Evolutionary conservation across 2,329 filamentous ascomycete species (phyloP).

Genomic region (Magnaporthiopsis incrustans): DNA sequence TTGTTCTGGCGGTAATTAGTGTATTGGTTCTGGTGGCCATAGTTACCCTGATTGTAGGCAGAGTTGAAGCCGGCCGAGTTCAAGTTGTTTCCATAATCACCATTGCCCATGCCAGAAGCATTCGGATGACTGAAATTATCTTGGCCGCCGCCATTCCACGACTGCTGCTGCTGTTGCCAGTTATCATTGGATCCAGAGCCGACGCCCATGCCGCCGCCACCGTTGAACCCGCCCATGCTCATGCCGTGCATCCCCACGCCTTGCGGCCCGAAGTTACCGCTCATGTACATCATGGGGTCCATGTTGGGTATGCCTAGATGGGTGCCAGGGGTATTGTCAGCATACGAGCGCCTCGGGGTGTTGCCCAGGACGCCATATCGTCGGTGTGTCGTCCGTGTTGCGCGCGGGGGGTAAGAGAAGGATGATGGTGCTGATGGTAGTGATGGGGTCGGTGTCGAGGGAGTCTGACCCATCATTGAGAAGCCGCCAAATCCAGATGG

Average conservation of each 20-base stretch:
- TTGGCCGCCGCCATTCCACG: slow-evolving; percentile 70
- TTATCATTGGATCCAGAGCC: slow-evolving; percentile 56
- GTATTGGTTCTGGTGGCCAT: slow-evolving; percentile 66
- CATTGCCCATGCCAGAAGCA: slow-evolving; percentile 71
- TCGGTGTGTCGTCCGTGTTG: background rate
- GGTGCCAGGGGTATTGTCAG: background rate
- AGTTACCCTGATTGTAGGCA: slow-evolving; percentile 79
- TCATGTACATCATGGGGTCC: slow-evolving; percentile 79
- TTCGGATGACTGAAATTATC: slow-evolving; percentile 85
- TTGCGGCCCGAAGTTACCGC: slow-evolving; percentile 63
- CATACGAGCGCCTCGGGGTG: background rate
- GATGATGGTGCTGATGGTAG: background rate
- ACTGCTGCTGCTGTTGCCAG: slow-evolving; percentile 66
- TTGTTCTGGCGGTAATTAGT: slow-evolving; percentile 62
- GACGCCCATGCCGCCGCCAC: slow-evolving; percentile 34
- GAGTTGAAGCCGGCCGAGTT: slow-evolving; percentile 64
- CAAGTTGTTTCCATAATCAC: slow-evolving; percentile 68
- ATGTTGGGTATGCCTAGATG: slow-evolving; percentile 67
- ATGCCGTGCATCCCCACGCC: slow-evolving; percentile 64
- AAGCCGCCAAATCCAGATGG: slow-evolving; percentile 45
- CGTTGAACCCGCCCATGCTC: slow-evolving; percentile 69
- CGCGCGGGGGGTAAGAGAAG: background rate
- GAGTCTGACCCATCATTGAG: slow-evolving; percentile 77
- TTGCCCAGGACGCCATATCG: background rate
- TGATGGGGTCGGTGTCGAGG: slow-evolving; percentile 4